A percentile compares a stretch with the other conserved stretches of the same genome.
These are phyloP conservation scores for Backusella morwellensis DNA, from an alignment of 192 early-diverging fungal species.

Conservation along the genomic window DNA sequence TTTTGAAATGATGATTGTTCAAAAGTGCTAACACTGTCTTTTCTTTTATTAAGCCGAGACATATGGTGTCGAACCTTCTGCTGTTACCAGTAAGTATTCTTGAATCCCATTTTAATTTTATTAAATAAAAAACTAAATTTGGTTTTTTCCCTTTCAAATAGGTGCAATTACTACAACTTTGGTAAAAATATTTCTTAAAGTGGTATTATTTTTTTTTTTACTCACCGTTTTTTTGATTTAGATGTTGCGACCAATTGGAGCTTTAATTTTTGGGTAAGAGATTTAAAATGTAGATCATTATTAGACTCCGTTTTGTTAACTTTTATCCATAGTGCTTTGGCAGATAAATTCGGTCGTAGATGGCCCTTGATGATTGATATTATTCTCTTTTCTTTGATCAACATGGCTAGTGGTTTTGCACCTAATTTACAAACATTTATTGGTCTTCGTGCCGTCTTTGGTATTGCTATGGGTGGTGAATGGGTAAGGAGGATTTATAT, in stretches of 20 bases:
- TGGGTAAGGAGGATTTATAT: slow-evolving; percentile 19
- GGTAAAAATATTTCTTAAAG: slow-evolving; percentile 8
- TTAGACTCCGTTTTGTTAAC: neutral
- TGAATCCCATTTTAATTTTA: neutral
- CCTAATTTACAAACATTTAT: slow-evolving; percentile 60
- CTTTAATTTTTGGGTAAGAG: slow-evolving; percentile 57
- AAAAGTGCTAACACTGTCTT: neutral
- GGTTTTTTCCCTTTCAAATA: neutral
- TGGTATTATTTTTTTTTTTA: neutral
- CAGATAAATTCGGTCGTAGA: slow-evolving; percentile 66
- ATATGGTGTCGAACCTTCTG: slow-evolving; percentile 53
- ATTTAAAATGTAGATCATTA: neutral
- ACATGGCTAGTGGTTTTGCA: slow-evolving; percentile 66
- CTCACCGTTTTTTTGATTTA: slow-evolving; percentile 4
- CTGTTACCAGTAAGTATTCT: slow-evolving; percentile 45
- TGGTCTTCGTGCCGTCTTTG: slow-evolving; percentile 57
- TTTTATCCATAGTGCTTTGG: slow-evolving; percentile 41
- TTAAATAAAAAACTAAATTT: neutral
- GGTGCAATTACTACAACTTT: slow-evolving; percentile 67
- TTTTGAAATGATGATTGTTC: neutral
- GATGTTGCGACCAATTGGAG: slow-evolving; percentile 71
- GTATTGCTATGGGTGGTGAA: slow-evolving; percentile 62
- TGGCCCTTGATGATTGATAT: slow-evolving; percentile 70
- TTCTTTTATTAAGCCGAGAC: slow-evolving; percentile 36
- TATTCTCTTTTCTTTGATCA: slow-evolving; percentile 56